phyloP scores from a whole-genome alignment of 2,329 filamentous ascomycete genomes.

The Calonectria honghensis region DNA sequence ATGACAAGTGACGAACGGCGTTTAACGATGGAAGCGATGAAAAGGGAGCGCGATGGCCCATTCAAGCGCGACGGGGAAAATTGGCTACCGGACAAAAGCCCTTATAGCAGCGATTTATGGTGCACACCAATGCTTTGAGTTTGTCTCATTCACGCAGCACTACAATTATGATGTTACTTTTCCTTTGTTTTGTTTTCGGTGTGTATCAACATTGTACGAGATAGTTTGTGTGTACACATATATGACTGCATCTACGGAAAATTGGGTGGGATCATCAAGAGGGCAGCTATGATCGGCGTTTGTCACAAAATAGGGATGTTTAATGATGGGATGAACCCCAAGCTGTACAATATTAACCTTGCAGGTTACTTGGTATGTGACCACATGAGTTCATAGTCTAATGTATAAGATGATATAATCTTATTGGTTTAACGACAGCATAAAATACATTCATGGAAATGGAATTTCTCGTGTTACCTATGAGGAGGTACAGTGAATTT shows the following conservation, averaged over 20 bases:
- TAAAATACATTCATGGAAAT: background rate
- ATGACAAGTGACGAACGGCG: constrained; percentile 55
- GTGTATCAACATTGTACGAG: constrained; percentile 11
- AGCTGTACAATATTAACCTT: constrained; percentile 24
- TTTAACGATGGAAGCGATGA: constrained; percentile 60
- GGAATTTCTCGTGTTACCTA: too few species aligned
- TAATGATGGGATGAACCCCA: background rate
- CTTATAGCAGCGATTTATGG: constrained; percentile 50
- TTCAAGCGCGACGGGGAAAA: constrained; percentile 51
- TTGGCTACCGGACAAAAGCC: constrained; percentile 52
- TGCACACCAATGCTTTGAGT: constrained; percentile 54
- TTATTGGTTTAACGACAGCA: background rate
- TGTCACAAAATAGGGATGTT: constrained; percentile 18
- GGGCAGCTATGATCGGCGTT: constrained; percentile 8
- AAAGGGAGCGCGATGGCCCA: constrained; percentile 43
- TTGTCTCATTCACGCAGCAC: background rate
- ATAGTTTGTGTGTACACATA: constrained; percentile 4
- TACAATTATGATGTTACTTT: constrained; percentile 31
- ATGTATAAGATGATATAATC: constrained; percentile 16
- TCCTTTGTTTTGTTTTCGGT: constrained; percentile 31
- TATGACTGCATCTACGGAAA: constrained; percentile 28
- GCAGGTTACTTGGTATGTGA: background rate
- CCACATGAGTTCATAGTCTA: background rate
- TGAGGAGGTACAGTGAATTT: background rate
- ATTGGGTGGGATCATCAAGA: background rate